Percentiles rank a stretch among this genome's conserved stretches.
phyloP scores from a whole-genome alignment of 768 basidiomycete species.

The Suillus spraguei region DNA sequence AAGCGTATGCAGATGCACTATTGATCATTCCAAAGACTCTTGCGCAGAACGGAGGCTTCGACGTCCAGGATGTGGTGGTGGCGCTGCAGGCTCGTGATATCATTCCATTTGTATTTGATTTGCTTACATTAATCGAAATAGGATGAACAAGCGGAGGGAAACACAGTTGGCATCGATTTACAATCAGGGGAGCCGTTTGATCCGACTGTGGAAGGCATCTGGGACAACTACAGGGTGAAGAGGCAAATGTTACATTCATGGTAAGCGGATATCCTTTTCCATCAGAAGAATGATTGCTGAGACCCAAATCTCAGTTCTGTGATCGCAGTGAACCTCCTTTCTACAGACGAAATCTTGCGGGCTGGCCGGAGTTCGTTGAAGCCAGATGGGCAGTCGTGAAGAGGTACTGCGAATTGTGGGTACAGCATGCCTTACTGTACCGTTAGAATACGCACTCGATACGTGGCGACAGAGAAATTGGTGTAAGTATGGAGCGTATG shows the following conservation, averaged over 20 bases:
- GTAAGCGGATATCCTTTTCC: conserved; percentile 45
- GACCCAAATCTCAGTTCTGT: conserved; percentile 62
- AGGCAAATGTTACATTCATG: conserved; percentile 98
- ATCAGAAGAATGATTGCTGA: conserved; percentile 24
- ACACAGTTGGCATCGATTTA: conserved; percentile 88
- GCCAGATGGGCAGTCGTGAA: conserved; percentile 67
- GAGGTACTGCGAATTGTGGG: conserved; percentile 18
- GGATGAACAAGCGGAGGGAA: conserved; percentile 96
- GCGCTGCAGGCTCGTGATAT: conserved; percentile 70
- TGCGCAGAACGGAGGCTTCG: conserved; percentile 94
- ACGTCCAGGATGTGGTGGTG: conserved; percentile 94
- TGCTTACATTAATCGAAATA: conserved; percentile 30
- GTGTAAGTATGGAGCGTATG: neutral
- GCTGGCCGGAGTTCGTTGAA: conserved; percentile 89
- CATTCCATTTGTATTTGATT: conserved; percentile 18
- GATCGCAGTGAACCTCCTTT: conserved; percentile 93
- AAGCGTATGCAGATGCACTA: conserved; percentile 95
- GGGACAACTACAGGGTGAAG: conserved; percentile 99
- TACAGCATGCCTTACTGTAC: conserved; percentile 9
- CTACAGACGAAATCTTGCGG: conserved; percentile 93
- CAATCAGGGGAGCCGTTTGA: conserved; percentile 96
- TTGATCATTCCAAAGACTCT: conserved; percentile 96
- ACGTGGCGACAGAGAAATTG: neutral
- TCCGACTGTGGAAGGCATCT: conserved; percentile 93
- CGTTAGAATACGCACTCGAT: conserved; percentile 1